These are phyloP conservation scores for Limtongia smithiae DNA, from an alignment of 805 yeast species.

Conservation along the genomic window DNA sequence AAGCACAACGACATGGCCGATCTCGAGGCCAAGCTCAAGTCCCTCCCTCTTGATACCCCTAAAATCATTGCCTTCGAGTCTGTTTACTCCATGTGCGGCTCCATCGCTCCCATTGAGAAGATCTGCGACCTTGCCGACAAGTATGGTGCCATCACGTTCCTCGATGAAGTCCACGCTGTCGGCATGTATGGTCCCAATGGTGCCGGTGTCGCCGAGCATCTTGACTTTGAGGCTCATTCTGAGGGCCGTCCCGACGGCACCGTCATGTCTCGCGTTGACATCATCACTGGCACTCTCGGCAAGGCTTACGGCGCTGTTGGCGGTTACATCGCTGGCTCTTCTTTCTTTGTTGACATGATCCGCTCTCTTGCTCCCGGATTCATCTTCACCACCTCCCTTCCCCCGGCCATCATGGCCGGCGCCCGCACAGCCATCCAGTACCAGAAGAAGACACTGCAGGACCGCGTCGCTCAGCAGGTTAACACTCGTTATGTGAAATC, in stretches of 20 bases:
- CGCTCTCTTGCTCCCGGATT: conserved; percentile 97
- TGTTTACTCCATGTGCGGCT: conserved; percentile 98
- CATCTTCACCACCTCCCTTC: conserved; percentile 92
- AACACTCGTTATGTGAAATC: conserved; percentile 82
- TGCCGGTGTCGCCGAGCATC: conserved; percentile 98
- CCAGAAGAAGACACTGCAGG: conserved; percentile 71
- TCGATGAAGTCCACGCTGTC: conserved; percentile 98
- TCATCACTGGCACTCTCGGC: conserved; percentile 96
- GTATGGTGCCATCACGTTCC: conserved; percentile 93
- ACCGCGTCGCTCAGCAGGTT: conserved; percentile 78
- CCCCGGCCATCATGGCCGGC: conserved; percentile 98
- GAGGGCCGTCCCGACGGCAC: conserved; percentile 57
- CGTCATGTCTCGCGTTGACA: conserved; percentile 85
- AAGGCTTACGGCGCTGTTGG: conserved; percentile 97
- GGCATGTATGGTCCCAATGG: conserved; percentile 99
- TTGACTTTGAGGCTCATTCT: conserved; percentile 81
- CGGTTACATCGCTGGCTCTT: conserved; percentile 91
- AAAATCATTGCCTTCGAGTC: conserved; percentile 95
- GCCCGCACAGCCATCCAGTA: conserved; percentile 81
- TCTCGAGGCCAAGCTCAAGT: conserved; percentile 71
- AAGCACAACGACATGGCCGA: conserved; percentile 85
- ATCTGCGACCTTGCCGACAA: conserved; percentile 96
- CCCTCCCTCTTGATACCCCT: conserved; percentile 82
- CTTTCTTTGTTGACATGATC: conserved; percentile 84
- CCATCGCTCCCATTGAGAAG: conserved; percentile 86